These are phyloP conservation scores for Termitomyces sp. DNA, from an alignment of 768 basidiomycete species.

Conservation along the genomic window DNA sequence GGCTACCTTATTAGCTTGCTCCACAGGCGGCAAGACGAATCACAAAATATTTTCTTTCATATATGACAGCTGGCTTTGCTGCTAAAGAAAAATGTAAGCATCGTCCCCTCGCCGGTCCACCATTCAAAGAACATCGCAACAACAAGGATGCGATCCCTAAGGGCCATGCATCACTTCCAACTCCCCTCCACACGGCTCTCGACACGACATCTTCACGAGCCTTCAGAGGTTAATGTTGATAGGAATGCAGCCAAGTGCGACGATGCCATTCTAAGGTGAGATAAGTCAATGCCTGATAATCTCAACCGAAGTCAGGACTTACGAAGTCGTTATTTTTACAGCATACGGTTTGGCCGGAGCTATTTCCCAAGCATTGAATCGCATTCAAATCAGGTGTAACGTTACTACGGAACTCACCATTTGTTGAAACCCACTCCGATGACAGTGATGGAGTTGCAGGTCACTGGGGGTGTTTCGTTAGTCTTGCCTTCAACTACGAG, in stretches of 20 bases:
- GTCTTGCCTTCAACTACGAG: neutral
- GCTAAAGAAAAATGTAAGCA: no score
- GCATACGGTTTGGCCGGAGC: conserved; percentile 19
- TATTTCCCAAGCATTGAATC: neutral
- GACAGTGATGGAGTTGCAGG: conserved; percentile 13
- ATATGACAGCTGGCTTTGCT: no score
- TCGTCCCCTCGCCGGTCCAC: neutral
- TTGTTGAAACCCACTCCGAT: conserved; percentile 14
- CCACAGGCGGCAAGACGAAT: no score
- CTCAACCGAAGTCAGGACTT: conserved; percentile 1
- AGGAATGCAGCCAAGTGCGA: neutral
- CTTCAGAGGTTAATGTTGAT: neutral
- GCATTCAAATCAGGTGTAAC: neutral
- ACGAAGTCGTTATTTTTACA: conserved; percentile 20
- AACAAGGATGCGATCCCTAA: neutral
- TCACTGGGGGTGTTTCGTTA: conserved; percentile 9
- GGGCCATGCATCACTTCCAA: neutral
- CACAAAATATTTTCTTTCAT: no score
- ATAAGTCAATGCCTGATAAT: neutral
- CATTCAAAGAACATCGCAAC: neutral
- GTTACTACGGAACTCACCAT: conserved; percentile 8
- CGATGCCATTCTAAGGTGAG: conserved; percentile 3
- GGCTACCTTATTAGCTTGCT: no score
- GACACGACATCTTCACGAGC: no score
- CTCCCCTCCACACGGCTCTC: neutral